A percentile compares a stretch with the other conserved stretches of the same genome.
Evolutionary conservation across 371 early-diverging fungal species (phyloP).

Genomic region (Rhizopus delemar): DNA sequence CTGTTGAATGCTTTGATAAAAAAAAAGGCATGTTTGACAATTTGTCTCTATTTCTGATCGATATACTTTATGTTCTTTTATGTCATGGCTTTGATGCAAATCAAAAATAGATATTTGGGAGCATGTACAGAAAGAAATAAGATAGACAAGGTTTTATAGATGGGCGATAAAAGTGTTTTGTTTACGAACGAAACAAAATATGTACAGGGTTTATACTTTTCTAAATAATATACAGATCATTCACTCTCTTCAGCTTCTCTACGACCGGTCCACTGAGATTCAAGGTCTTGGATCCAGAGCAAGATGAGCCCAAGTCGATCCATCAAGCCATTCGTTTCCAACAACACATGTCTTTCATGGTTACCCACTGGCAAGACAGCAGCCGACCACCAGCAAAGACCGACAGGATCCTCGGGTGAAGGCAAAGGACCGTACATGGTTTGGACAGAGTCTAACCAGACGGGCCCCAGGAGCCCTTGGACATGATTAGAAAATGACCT

Average conservation of each 20-base stretch:
- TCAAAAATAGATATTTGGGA: no score
- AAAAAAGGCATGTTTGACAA: no score
- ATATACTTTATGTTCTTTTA: no score
- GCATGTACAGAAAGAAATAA: no score
- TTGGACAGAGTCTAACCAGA: constrained; percentile 35
- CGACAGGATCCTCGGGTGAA: constrained; percentile 42
- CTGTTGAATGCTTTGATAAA: no score
- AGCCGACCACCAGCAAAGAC: constrained; percentile 61
- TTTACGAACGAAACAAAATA: no score
- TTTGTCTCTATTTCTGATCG: no score
- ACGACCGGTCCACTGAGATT: constrained; percentile 28
- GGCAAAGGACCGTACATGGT: constrained; percentile 24
- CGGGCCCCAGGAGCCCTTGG: constrained; percentile 28
- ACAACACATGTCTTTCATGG: constrained; percentile 46
- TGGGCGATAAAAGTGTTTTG: no score
- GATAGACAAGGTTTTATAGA: no score
- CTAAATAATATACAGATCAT: no score
- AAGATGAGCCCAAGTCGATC: constrained; percentile 46
- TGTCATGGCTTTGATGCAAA: no score
- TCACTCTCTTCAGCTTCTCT: not conserved
- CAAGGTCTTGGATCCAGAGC: constrained; percentile 50
- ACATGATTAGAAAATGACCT: constrained; percentile 18
- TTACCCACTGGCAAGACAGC: constrained; percentile 54
- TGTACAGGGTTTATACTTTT: no score
- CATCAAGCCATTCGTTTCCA: constrained; percentile 35